Evolutionary conservation across 192 early-diverging fungal genomes (phyloP).

Genomic region (Spinellus fusiger): DNA sequence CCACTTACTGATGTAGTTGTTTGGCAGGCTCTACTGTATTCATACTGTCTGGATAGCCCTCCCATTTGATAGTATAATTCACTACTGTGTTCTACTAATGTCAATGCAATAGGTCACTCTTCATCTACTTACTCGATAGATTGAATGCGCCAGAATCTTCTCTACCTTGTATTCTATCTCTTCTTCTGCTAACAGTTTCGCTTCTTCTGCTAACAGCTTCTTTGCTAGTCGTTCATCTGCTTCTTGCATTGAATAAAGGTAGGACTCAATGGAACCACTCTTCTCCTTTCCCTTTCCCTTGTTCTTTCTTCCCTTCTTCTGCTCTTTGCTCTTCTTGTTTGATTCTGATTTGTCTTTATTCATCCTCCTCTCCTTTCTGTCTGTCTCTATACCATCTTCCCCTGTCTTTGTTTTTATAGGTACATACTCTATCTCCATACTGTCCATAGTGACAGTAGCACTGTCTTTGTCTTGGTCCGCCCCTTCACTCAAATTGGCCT

Average conservation of each 20-base stretch:
- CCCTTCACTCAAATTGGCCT: not conserved
- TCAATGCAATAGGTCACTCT: not conserved
- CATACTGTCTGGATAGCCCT: not conserved
- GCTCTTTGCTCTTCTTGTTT: not conserved
- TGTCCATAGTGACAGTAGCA: too few relatives aligned
- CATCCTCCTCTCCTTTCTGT: not conserved
- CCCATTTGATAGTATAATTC: conserved; percentile 7
- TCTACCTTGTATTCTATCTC: not conserved
- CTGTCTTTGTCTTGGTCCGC: too few relatives aligned
- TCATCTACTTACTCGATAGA: not conserved
- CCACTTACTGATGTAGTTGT: conserved; percentile 4
- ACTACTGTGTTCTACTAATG: not conserved
- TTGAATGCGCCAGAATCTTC: not conserved
- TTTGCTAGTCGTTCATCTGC: not conserved
- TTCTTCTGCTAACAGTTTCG: not conserved
- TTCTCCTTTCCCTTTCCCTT: not conserved
- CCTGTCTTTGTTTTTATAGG: too few relatives aligned
- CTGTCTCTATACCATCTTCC: too few relatives aligned
- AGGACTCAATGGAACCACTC: not conserved
- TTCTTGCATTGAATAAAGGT: not conserved
- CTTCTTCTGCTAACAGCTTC: not conserved
- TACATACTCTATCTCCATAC: too few relatives aligned
- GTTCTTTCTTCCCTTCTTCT: not conserved
- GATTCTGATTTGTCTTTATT: not conserved
- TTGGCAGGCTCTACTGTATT: not conserved